Evolutionary conservation across 257 asterid species (phyloP).

Genomic region (Penstemon barbatus): DNA sequence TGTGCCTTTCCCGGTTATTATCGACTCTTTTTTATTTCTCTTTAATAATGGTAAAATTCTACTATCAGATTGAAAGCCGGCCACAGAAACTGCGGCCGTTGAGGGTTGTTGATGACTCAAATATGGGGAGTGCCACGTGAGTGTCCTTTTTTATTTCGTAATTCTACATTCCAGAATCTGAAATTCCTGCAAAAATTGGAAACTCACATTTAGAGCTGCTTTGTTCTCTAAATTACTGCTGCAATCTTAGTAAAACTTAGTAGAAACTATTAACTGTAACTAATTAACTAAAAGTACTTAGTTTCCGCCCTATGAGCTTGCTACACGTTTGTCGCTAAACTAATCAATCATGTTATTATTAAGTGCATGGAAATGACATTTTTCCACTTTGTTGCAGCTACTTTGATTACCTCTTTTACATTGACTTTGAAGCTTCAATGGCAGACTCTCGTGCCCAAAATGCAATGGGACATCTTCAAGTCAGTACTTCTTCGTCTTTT

Average conservation of each 20-base stretch:
- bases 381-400: slow-evolving; percentile 54
- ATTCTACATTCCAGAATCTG: neutral
- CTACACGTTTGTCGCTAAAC: neutral
- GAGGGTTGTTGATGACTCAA: slow-evolving; percentile 84
- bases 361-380: slow-evolving; percentile 21
- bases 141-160: slow-evolving; percentile 32
- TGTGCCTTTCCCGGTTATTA: neutral
- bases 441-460: slow-evolving; percentile 85
- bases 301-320: neutral
- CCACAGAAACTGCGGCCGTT: slow-evolving; percentile 83
- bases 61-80: slow-evolving; percentile 85
- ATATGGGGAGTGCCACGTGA: slow-evolving; percentile 74
- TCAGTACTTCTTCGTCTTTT: slow-evolving; percentile 19
- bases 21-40: slow-evolving; percentile 4
- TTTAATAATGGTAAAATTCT: slow-evolving; percentile 7
- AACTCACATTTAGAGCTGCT: too few relatives aligned
- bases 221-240: too few relatives aligned
- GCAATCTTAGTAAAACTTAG: too few relatives aligned
- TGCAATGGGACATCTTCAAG: slow-evolving; percentile 75
- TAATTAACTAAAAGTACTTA: neutral
- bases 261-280: neutral
- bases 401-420: slow-evolving; percentile 90
- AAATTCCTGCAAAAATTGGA: too few relatives aligned
- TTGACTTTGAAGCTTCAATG: slow-evolving; percentile 96
- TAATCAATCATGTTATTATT: neutral